Evolutionary conservation across 352 stramenopile genomes (phyloP).

Genomic region (Phytophthora cactorum): DNA sequence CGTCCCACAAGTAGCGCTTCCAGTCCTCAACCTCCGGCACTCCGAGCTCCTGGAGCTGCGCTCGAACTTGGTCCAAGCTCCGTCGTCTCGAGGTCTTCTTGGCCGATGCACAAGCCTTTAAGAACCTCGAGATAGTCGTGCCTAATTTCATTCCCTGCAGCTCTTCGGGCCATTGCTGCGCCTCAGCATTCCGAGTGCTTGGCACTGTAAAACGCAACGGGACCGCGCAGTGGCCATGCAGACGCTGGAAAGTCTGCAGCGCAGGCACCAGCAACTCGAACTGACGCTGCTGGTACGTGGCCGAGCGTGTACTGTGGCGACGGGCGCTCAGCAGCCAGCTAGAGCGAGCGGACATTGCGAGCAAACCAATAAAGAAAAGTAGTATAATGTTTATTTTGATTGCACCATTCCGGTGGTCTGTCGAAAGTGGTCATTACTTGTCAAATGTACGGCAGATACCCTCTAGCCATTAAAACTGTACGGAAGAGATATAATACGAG

Average conservation of each 20-base stretch:
- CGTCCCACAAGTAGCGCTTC: constrained; percentile 43
- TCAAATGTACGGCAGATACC: constrained; percentile 4
- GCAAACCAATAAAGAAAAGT: neutral
- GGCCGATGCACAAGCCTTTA: constrained; percentile 33
- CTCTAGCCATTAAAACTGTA: constrained; percentile 18
- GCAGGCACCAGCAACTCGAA: constrained; percentile 37
- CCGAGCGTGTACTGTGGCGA: constrained; percentile 11
- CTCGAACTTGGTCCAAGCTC: constrained; percentile 21
- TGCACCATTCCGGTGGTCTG: constrained; percentile 10
- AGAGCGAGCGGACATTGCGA: neutral
- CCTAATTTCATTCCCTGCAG: constrained; percentile 48
- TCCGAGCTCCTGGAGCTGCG: constrained; percentile 28
- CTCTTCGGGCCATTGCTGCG: constrained; percentile 28
- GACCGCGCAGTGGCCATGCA: constrained; percentile 40
- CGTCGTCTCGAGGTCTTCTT: constrained; percentile 27
- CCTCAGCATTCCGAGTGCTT: neutral
- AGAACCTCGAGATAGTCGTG: constrained; percentile 48
- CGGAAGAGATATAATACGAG: constrained; percentile 19
- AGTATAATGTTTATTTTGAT: constrained; percentile 17
- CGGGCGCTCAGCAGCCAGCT: constrained; percentile 2
- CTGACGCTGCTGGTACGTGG: constrained; percentile 25
- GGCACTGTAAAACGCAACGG: constrained; percentile 47
- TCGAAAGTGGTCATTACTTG: neutral
- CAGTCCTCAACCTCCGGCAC: constrained; percentile 35
- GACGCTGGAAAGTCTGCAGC: constrained; percentile 32